Evolutionary conservation across 1,139 yeast genomes (phyloP).

Genomic region (Yamadazyma diddensiae): DNA sequence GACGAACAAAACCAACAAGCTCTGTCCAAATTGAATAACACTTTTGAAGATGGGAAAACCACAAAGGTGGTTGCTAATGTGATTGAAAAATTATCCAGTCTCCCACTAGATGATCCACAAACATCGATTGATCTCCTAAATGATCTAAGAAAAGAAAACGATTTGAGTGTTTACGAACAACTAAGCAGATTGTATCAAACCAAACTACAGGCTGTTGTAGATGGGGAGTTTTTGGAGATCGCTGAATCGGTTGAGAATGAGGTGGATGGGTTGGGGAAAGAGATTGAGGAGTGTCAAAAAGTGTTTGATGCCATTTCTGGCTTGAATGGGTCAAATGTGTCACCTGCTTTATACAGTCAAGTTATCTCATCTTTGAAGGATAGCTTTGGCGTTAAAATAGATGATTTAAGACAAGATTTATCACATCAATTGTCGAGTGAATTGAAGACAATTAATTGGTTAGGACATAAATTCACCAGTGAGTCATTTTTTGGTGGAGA

Average conservation of each 20-base stretch:
- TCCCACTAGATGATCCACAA: slow-evolving; percentile 5
- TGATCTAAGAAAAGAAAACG: too few species aligned
- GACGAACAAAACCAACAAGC: slow-evolving; percentile 13
- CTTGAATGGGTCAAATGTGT: slow-evolving; percentile 4
- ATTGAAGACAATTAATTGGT: slow-evolving; percentile 18
- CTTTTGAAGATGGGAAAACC: slow-evolving; percentile 14
- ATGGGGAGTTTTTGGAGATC: slow-evolving; percentile 7
- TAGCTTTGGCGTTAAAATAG: slow-evolving; percentile 8
- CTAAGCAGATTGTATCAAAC: slow-evolving; percentile 5
- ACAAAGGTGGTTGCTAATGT: slow-evolving; percentile 10
- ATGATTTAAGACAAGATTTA: slow-evolving; percentile 4
- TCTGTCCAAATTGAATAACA: slow-evolving; percentile 6
- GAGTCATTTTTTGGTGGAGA: slow-evolving; percentile 8
- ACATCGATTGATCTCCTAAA: slow-evolving; percentile 15
- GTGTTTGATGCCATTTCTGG: slow-evolving; percentile 3
- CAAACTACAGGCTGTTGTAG: slow-evolving; percentile 2
- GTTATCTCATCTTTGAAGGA: slow-evolving; percentile 4
- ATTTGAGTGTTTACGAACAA: too few species aligned
- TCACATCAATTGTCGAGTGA: slow-evolving; percentile 5
- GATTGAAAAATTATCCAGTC: slow-evolving; percentile 5
- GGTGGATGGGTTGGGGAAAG: slow-evolving; percentile 5
- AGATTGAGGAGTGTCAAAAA: slow-evolving; percentile 7
- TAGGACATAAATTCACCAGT: slow-evolving; percentile 10
- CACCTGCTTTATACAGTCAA: slow-evolving; percentile 1
- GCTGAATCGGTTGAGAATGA: slow-evolving; percentile 8